Evolutionary conservation across 2,329 filamentous ascomycete species (phyloP).

Genomic region (Gremmenia infestans): DNA sequence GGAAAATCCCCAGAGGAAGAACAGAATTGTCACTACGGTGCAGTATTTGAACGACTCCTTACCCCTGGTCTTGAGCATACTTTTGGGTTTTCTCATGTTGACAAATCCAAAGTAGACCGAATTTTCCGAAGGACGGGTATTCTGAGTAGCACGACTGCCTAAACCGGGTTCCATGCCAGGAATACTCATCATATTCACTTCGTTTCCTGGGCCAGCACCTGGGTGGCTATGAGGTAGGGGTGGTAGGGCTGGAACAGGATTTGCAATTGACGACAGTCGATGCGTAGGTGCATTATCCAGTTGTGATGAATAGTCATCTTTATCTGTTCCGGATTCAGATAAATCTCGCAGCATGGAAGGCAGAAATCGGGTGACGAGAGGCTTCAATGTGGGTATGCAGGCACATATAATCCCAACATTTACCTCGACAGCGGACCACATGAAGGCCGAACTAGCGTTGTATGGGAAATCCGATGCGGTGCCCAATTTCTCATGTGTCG

Average conservation of each 20-base stretch:
- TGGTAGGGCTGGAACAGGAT: constrained; percentile 1
- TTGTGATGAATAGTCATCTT: constrained; percentile 20
- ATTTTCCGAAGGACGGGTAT: constrained; percentile 25
- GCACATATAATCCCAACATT: constrained; percentile 86
- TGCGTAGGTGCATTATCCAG: neutral
- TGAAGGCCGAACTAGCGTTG: constrained; percentile 79
- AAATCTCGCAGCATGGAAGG: constrained; percentile 27
- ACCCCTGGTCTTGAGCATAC: constrained; percentile 60
- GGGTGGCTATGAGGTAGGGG: constrained; percentile 10
- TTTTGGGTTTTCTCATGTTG: constrained; percentile 63
- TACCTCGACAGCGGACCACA: constrained; percentile 93
- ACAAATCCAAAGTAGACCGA: constrained; percentile 72
- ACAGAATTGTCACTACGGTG: constrained; percentile 70
- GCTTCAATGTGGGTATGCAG: constrained; percentile 89
- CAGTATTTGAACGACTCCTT: constrained; percentile 67
- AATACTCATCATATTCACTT: constrained; percentile 24
- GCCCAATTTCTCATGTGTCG: constrained; percentile 34
- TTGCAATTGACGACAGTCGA: neutral
- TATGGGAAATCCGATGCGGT: constrained; percentile 53
- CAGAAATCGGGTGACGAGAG: constrained; percentile 56
- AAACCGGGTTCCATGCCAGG: constrained; percentile 13
- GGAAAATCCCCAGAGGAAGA: constrained; percentile 86
- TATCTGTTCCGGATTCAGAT: constrained; percentile 6
- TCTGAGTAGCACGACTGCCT: constrained; percentile 5
- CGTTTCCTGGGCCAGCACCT: constrained; percentile 12